Base-by-base conservation (phyloP, 371 early-diverging fungal species). In the Mucor lusitanicus region DNA sequence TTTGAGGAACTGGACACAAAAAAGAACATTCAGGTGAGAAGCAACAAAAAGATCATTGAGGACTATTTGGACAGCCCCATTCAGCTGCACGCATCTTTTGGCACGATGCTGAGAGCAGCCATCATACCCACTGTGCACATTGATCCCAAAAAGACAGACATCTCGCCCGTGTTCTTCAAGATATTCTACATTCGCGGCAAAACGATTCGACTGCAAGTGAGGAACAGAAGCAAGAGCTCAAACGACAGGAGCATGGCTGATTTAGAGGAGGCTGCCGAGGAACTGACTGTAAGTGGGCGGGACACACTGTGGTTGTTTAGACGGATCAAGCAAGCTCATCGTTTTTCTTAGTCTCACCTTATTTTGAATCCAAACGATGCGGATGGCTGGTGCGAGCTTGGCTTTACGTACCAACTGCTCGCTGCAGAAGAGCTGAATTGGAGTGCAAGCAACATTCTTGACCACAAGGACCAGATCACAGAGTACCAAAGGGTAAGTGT, bases 321-420 rank as follows among this genome's bases (percentile, higher is more conserved):
- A 4, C 4, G 4, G 15, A 8, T 9, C 8, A 39, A 33, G 13
- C 3, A 6, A 15, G 23, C 30, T 59, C 3, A 30, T 13, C 28
- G 1, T 30, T 7, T 6, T n/a, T 35, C 17, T 39, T 65, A 71
- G 71, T 67, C 57, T 2, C 73, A 73, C 48, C n/a, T 73, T 5
- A 37, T 80, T 58, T 63, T 91, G 19, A 87, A 88, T 64, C 91
- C 91, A 4, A 61, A 78, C 35, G 82, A 85, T 60, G 75, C 79
- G 50, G 80, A 85, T 50, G 85, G 84, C 0, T 93, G 93, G 93
- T 78, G 86, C 59, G 85, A 86, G 42, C 72, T 91, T 12, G 93
- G 85, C 8, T 67, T 71, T 11, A 87, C 85, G 39, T 89, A 83
- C 64, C 76, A 81, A 59, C 76, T 80, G 23, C 63, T 88, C 30